phyloP scores from a whole-genome alignment of 208 protist species.

The Leishmania martiniquensis region DNA sequence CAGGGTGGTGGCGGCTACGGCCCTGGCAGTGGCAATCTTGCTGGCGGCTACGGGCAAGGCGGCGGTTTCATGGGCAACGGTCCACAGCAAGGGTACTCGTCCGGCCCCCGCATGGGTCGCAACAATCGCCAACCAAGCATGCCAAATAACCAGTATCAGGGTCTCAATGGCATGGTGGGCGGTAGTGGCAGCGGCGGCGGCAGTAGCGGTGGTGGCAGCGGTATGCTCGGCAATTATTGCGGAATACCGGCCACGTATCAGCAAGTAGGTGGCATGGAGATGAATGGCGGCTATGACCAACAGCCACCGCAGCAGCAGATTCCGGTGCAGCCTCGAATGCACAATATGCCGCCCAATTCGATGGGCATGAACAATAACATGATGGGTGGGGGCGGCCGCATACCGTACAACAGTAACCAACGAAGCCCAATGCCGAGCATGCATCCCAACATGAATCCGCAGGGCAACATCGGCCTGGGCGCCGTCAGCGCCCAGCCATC shows the following conservation, averaged over 20 bases:
- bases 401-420: conserved; percentile 14
- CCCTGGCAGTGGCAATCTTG: conserved; percentile 10
- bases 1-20: conserved; percentile 20
- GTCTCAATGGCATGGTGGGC: conserved; percentile 28
- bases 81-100: conserved; percentile 13
- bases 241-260: conserved; percentile 10
- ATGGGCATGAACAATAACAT: conserved; percentile 31
- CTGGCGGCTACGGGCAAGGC: conserved; percentile 18
- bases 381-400: conserved; percentile 20
- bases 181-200: conserved; percentile 7
- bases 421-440: conserved; percentile 11
- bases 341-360: conserved; percentile 2
- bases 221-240: conserved; percentile 20
- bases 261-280: conserved; percentile 15
- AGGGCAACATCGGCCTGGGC: conserved; percentile 12
- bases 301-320: conserved; percentile 26
- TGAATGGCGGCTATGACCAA: conserved; percentile 24
- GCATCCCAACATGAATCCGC: conserved; percentile 7
- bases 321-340: conserved; percentile 20
- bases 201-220: neutral
- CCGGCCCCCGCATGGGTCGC: conserved; percentile 16
- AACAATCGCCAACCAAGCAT: conserved; percentile 3
- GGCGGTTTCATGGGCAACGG: conserved; percentile 21
- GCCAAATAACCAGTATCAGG: conserved; percentile 27
- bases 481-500: conserved; percentile 15